phyloP scores from a whole-genome alignment of 306 rosid species.

The Vigna radiata region DNA sequence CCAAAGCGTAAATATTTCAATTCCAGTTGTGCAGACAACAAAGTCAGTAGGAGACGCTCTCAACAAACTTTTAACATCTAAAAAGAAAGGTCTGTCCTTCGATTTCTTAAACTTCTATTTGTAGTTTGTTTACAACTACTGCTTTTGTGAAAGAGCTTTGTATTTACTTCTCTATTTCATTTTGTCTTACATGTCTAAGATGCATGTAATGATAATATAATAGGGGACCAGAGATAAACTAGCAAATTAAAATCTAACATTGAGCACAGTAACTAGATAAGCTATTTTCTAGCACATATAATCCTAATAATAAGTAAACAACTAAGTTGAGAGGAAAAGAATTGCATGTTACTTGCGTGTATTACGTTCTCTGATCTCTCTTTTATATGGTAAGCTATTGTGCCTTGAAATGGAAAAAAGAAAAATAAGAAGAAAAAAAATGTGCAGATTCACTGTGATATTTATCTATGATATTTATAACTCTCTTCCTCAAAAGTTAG shows the following conservation, averaged over 20 bases:
- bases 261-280: neutral
- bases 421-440: no score
- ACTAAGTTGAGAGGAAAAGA: no score
- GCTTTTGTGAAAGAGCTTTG: constrained; percentile 11
- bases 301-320: no score
- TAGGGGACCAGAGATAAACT: neutral
- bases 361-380: no score
- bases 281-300: no score
- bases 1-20: constrained; percentile 56
- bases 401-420: no score
- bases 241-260: no score
- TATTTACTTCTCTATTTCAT: neutral
- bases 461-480: no score
- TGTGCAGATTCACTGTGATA: no score
- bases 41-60: constrained; percentile 68
- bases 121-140: neutral
- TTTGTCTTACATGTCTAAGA: neutral
- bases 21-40: constrained; percentile 75
- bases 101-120: constrained; percentile 29
- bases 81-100: constrained; percentile 63
- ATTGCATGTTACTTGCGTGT: no score
- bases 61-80: constrained; percentile 51
- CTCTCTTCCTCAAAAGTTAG: no score
- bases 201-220: neutral
- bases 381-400: no score